Conservation (phyloP, 345 rosid species). For the Eutrema yunnanense region DNA sequence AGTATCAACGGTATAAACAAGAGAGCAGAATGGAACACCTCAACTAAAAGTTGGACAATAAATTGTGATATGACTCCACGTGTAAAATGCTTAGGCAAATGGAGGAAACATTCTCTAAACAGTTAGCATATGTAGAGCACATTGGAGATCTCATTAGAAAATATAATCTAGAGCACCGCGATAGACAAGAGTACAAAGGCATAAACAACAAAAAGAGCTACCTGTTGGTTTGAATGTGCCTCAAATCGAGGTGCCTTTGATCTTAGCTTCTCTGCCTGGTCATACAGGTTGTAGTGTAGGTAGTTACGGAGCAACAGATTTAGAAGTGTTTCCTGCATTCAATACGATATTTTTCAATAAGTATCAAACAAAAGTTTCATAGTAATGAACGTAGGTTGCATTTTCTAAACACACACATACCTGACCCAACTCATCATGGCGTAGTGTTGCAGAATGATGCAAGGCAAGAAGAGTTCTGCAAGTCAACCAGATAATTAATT, state of each 20-base stretch:
- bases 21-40: background rate
- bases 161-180: background rate
- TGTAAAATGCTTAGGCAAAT: background rate
- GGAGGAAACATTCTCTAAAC: background rate
- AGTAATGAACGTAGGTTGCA: background rate
- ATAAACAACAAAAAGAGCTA: background rate
- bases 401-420: conserved; percentile 32
- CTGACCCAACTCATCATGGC: conserved; percentile 92
- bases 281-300: conserved; percentile 80
- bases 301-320: conserved; percentile 78
- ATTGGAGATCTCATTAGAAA: background rate
- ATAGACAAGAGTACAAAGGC: background rate
- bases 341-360: background rate
- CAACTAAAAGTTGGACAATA: background rate
- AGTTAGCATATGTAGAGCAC: background rate
- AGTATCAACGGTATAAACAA: background rate
- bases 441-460: conserved; percentile 78
- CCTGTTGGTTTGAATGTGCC: conserved; percentile 97
- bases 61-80: background rate
- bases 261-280: conserved; percentile 90
- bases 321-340: conserved; percentile 81
- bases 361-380: conserved; percentile 13
- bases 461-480: conserved; percentile 70
- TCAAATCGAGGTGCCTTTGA: conserved; percentile 95
- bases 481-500: background rate